Base-by-base conservation (phyloP, 441 rosid species). In the Syzygium malaccense region DNA sequence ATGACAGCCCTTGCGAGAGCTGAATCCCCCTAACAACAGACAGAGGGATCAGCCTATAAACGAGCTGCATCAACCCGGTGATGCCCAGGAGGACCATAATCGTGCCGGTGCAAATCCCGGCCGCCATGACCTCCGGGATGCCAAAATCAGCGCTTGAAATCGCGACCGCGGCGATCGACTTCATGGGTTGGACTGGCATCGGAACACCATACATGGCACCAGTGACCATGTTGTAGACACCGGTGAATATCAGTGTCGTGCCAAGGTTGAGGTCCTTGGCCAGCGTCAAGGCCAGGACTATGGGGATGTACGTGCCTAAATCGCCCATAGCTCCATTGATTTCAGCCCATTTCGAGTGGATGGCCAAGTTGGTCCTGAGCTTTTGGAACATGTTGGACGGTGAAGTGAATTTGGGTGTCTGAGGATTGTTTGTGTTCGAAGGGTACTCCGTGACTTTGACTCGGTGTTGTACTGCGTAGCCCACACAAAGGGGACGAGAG, bases 121-220 rank as follows among this genome's bases (percentile, higher is more conserved):
- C 95, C 0, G 95, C 95, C 99, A 95, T 95, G 15, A 94, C 93
- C 89, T 95, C 96, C 14, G 94, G 97, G 85, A 94, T 89, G 18
- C 93, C 92, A 5, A 95, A 96, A 60, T 92, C 88, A 30, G 92
- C 53, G 5, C n/a, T 48, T 0, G 97, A 95, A 33, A 96, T 92
- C 20, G 97, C 96, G 12, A 88, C 97, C 0, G 98, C 97, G 0
- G 97, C 94, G 1, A 96, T 96, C 0, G 95, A 92, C 80, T 95
- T 96, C 98, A 96, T 95, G 56, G 98, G 98, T 89, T 95, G 97
- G 28, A 95, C 97, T 2, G 95, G 97, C 97, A 96, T 95, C 3
- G 97, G 97, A 25, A 95, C 97, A 1, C 97, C 94, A 45, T 95
- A 93, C 18, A 95, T 83, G 64, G 92, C 95, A 37, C 96, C 96